phyloP scores from a whole-genome alignment of 2,329 filamentous ascomycete genomes.

The Penicillium sp. region DNA sequence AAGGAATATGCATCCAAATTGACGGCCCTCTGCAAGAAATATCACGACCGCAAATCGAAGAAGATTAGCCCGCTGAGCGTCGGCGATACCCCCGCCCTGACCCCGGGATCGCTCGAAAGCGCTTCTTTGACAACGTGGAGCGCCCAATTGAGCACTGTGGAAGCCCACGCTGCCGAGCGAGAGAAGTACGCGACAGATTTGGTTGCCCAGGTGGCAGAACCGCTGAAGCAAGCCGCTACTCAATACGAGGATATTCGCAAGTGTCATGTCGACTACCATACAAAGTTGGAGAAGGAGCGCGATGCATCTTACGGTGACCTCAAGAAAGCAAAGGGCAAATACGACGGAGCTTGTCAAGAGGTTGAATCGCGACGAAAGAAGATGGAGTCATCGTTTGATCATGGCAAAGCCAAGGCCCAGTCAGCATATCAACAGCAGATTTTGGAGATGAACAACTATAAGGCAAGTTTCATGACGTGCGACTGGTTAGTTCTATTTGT shows the following conservation, averaged over 20 bases:
- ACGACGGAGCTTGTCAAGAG: conserved; percentile 88
- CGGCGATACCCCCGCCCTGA: conserved; percentile 86
- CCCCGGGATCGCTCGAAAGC: conserved; percentile 90
- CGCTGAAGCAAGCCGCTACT: conserved; percentile 66
- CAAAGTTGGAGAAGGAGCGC: conserved; percentile 82
- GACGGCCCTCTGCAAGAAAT: conserved; percentile 83
- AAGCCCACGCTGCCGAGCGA: conserved; percentile 82
- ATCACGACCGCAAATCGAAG: conserved; percentile 93
- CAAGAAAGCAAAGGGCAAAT: conserved; percentile 86
- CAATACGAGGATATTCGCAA: conserved; percentile 92
- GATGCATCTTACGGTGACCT: conserved; percentile 79
- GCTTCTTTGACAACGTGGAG: conserved; percentile 97
- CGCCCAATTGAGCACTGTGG: conserved; percentile 84
- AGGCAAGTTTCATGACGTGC: conserved; percentile 41
- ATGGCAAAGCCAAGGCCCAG: conserved; percentile 80
- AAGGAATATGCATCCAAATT: conserved; percentile 94
- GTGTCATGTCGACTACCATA: conserved; percentile 80
- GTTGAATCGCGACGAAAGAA: conserved; percentile 94
- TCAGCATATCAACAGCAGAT: conserved; percentile 88
- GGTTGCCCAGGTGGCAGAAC: conserved; percentile 75
- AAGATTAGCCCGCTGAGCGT: conserved; percentile 85
- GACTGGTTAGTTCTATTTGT: conserved; percentile 15
- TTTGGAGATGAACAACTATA: conserved; percentile 92
- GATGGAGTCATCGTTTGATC: conserved; percentile 84
- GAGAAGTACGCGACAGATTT: conserved; percentile 78